Evolutionary conservation across 2,329 filamentous ascomycete species (phyloP), one percentile per base, ranked within the genome.

Genomic region (Paradendryphiella salina): DNA sequence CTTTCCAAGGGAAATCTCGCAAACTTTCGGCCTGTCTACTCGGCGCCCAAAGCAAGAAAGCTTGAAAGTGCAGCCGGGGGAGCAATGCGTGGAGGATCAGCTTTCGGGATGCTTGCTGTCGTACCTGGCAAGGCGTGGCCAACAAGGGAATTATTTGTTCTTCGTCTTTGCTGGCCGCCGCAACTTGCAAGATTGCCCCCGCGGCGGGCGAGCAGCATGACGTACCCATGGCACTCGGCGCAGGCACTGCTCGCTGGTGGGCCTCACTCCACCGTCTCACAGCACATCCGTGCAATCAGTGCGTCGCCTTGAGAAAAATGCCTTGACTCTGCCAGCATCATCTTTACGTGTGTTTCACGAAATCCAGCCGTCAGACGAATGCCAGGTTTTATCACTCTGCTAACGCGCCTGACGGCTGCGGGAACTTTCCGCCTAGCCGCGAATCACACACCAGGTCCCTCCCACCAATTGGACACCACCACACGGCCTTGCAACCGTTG

Each of bases 101-200:
- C 17, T 29, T 32, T 20, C 17, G 11, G 23, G 36, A 26, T 52
- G 50, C 23, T 52, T 56, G 35, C 56, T 58, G 59, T 43, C 57
- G 57, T 47, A 41, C 38, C 42, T 55, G 52, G 42, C 38, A 37
- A 28, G 4, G 21, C 32, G 49, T 36, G 38, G 42, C 28, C 26
- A 15, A 15, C 45, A 31, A 49, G 41, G 41, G 23, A 31, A 13
- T 21, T 39, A 31, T 41, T 45, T 40, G 50, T 14, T 53, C 18
- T 20, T 41, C 32, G 26, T 14, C 23, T 26, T 33, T 45, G 44
- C 33, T 26, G 42, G 40, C 35, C 39, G 46, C 47, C 41, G 52
- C 44, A 47, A 42, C 32, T 56, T 53, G 53, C 53, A 56, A 39
- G 46, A 43, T 46, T 53, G 42, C 49, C 49, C 33, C 43, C 43